phyloP scores from a whole-genome alignment of 2,329 filamentous ascomycete species.

The Cadophora sp. region DNA sequence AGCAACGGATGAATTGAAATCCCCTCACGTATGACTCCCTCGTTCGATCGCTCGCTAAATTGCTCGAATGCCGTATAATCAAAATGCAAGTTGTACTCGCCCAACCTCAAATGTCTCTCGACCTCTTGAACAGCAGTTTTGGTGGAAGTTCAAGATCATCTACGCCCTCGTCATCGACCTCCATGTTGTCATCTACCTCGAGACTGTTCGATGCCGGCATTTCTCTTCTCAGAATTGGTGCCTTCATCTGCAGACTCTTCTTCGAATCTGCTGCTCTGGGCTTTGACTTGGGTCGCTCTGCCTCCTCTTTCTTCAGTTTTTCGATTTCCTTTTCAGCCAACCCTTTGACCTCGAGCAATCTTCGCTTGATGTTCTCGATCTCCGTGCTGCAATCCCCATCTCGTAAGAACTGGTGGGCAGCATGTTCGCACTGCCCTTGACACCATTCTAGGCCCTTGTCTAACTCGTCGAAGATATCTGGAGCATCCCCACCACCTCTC shows the following conservation, averaged over 20 bases:
- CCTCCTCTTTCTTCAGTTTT: slow-evolving; percentile 15
- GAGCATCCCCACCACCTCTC: slow-evolving; percentile 29
- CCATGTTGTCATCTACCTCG: slow-evolving; percentile 39
- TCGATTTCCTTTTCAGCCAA: slow-evolving; percentile 41
- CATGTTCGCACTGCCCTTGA: slow-evolving; percentile 83
- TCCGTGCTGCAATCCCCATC: slow-evolving; percentile 85
- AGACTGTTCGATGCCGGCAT: slow-evolving; percentile 32
- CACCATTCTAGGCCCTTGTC: slow-evolving; percentile 82
- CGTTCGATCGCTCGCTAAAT: slow-evolving; percentile 26
- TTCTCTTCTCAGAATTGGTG: slow-evolving; percentile 24
- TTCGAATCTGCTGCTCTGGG: slow-evolving; percentile 12
- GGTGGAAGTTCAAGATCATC: slow-evolving; percentile 36
- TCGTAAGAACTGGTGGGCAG: slow-evolving; percentile 87
- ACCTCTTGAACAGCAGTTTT: slow-evolving; percentile 41
- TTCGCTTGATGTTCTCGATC: slow-evolving; percentile 64
- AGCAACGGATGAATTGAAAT: background rate
- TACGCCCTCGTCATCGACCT: slow-evolving; percentile 40
- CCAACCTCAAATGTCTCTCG: slow-evolving; percentile 34
- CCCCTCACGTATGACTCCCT: background rate
- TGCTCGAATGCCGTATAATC: slow-evolving; percentile 21
- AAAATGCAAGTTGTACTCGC: slow-evolving; percentile 11
- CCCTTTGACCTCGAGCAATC: slow-evolving; percentile 60
- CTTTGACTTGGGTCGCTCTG: background rate
- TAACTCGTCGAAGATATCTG: slow-evolving; percentile 71
- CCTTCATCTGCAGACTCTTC: slow-evolving; percentile 25